Percentiles rank a stretch among this genome's conserved stretches.
phyloP scores from a whole-genome alignment of 495 filamentous ascomycete genomes.

The Aspergillus bertholletiae region DNA sequence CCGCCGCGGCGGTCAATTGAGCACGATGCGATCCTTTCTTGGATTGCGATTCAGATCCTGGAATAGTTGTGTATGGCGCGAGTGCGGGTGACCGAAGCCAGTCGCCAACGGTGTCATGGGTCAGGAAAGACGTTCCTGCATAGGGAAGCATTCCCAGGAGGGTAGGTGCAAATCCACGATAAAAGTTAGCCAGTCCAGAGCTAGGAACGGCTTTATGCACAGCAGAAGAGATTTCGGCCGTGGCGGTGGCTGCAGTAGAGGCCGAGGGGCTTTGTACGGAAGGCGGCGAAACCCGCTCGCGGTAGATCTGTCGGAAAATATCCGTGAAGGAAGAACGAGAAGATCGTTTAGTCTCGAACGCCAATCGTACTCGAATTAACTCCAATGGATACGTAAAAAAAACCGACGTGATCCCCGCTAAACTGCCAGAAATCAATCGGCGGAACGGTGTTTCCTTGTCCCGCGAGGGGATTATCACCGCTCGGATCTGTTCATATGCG shows the following conservation, averaged over 20 bases:
- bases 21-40: slow-evolving; percentile 27
- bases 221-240: slow-evolving; percentile 34
- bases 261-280: slow-evolving; percentile 17
- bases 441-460: slow-evolving; percentile 78
- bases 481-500: slow-evolving; percentile 91
- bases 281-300: slow-evolving; percentile 53
- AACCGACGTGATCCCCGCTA: slow-evolving; percentile 86
- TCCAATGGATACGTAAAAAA: slow-evolving; percentile 96
- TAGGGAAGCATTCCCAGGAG: slow-evolving; percentile 94
- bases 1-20: slow-evolving; percentile 65
- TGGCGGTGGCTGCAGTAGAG: slow-evolving; percentile 21
- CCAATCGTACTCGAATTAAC: slow-evolving; percentile 85
- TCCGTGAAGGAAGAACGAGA: slow-evolving; percentile 60
- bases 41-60: slow-evolving; percentile 29
- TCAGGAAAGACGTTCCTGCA: slow-evolving; percentile 94
- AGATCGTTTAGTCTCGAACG: slow-evolving; percentile 81
- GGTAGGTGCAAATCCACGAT: slow-evolving; percentile 87
- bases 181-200: slow-evolving; percentile 82
- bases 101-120: slow-evolving; percentile 85
- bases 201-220: slow-evolving; percentile 49
- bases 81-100: slow-evolving; percentile 64
- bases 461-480: slow-evolving; percentile 61
- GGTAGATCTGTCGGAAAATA: slow-evolving; percentile 81
- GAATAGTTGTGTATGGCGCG: slow-evolving; percentile 64
- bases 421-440: slow-evolving; percentile 69